Evolutionary conservation across 495 filamentous ascomycete genomes (phyloP), one percentile per base, ranked within the genome.

Genomic region (Daldinia loculata): DNA sequence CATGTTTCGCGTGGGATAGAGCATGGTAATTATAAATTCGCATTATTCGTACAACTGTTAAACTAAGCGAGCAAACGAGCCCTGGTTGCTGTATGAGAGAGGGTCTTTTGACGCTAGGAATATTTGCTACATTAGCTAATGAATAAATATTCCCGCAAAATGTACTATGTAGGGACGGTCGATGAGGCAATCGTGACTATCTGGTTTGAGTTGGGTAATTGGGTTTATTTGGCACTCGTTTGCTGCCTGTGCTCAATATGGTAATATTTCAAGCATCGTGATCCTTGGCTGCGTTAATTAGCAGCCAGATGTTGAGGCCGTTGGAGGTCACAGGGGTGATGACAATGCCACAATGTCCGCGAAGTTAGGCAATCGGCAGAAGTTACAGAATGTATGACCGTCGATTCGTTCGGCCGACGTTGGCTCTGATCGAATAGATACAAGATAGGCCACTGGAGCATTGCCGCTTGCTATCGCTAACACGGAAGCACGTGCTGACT

Each of bases 331-430:
- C 66, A 27, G 14, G 70, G 64, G 51, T 61, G 39, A 61, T 65
- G 32, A 51, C 70, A 73, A 73, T 73, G 62, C 66, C 70, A 66
- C 66, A 66, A 73, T 64, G 57, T 53, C 61, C 50, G 48, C 56
- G 60, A 19, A 60, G 27, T 51, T 30, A 17, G 41, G 48, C 43
- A 68, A 72, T 65, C 55, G 56, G 39, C 55, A 57, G 27, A 57
- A 36, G 64, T 56, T 48, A 60, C 51, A 52, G 58, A 11, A 36
- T 19, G 56, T 34, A 45, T 56, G 39, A 63, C 36, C 27, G 52
- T 36, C 58, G 50, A 73, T 66, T 73, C 51, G 61, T 45, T 68
- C 63, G 43, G 57, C 43, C 62, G 62, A 58, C 65, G 12, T 58
- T 66, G 27, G 22, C 30, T 63, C 41, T 66, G 61, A 27, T 51